Conservation (phyloP, 352 stramenopile genomes). For the Globisporangium recalcitrans region DNA sequence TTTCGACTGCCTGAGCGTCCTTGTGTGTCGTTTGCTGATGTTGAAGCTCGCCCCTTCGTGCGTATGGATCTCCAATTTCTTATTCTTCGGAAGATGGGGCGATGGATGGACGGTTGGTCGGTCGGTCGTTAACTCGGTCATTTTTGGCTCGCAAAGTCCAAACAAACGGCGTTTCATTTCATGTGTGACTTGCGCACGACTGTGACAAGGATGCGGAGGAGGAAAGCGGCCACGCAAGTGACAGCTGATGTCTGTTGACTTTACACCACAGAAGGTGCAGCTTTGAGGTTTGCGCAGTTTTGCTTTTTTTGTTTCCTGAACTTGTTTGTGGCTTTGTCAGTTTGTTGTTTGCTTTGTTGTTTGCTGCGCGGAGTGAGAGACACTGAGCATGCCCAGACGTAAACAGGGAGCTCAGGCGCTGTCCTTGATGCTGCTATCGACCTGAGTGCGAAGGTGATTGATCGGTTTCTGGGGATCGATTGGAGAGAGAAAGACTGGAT, state of each 20-base stretch:
- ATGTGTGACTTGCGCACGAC: not conserved
- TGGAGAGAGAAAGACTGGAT: not conserved
- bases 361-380: not conserved
- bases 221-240: not conserved
- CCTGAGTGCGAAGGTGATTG: not conserved
- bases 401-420: not conserved
- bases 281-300: too few relatives aligned
- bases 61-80: not conserved
- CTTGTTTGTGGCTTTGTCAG: not conserved
- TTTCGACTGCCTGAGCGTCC: not conserved
- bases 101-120: not conserved
- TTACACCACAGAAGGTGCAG: not conserved
- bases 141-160: not conserved
- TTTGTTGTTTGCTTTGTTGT: not conserved
- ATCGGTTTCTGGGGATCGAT: not conserved
- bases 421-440: not conserved
- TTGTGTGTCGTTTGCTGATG: not conserved
- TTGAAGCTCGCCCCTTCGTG: not conserved
- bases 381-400: not conserved
- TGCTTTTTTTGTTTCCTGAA: not conserved
- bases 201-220: not conserved
- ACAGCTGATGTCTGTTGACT: not conserved
- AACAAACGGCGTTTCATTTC: not conserved
- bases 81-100: not conserved
- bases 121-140: too few relatives aligned